These are phyloP conservation scores for Colletotrichum australisinense DNA, from an alignment of 2,329 filamentous ascomycete species.

Conservation along the genomic window DNA sequence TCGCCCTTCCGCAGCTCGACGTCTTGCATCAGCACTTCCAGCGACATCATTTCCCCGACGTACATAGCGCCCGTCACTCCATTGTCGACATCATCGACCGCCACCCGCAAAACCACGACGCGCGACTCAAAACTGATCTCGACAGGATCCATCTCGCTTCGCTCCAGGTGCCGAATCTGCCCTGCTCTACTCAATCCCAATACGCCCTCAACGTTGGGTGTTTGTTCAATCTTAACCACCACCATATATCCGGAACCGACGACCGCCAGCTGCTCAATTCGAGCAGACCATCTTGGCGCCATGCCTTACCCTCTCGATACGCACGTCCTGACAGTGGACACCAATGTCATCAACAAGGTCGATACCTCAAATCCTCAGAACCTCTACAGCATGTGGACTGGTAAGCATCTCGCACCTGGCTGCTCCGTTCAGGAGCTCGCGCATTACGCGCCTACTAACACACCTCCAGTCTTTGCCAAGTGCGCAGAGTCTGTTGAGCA, in stretches of 20 bases:
- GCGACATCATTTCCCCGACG: conserved; percentile 1
- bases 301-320: conserved; percentile 90
- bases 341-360: conserved; percentile 92
- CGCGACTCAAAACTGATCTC: conserved; percentile 1
- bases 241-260: conserved; percentile 38
- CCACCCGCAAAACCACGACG: background rate
- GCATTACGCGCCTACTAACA: conserved; percentile 4
- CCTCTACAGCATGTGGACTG: conserved; percentile 96
- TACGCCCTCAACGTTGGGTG: conserved; percentile 4
- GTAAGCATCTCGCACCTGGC: conserved; percentile 63
- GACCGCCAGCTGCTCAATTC: conserved; percentile 46
- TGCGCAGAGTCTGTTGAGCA: conserved; percentile 95
- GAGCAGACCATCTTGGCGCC: conserved; percentile 50
- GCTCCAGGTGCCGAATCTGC: conserved; percentile 25
- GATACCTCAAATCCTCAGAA: conserved; percentile 94
- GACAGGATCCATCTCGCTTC: background rate
- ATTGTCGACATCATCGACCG: conserved; percentile 17
- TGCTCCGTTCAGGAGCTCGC: conserved; percentile 34
- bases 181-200: background rate
- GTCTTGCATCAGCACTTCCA: background rate
- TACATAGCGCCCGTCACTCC: background rate
- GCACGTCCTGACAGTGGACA: conserved; percentile 91
- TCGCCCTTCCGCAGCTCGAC: conserved; percentile 7
- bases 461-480: conserved; percentile 82
- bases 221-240: conserved; percentile 38